Conservation (phyloP, 768 basidiomycete species). For the Russula emetica region DNA sequence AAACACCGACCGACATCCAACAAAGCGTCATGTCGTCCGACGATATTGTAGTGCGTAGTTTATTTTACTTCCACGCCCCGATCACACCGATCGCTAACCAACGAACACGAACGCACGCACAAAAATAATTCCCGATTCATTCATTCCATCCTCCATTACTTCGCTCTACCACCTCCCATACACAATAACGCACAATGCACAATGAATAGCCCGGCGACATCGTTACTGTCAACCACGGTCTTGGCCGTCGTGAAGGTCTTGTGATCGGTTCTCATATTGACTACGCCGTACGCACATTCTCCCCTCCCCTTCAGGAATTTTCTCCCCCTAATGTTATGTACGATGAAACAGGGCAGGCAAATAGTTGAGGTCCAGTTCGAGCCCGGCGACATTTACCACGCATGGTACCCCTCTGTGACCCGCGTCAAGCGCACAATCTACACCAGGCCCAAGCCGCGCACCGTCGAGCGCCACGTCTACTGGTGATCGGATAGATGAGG, state of each 20-base stretch:
- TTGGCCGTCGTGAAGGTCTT: constrained; percentile 70
- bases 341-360: constrained; percentile 72
- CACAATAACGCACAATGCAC: neutral
- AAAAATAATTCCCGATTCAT: neutral
- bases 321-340: neutral
- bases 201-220: constrained; percentile 67
- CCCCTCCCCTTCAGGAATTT: neutral
- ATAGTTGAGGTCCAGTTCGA: constrained; percentile 81
- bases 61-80: too few relatives aligned
- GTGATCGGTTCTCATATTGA: constrained; percentile 75
- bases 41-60: constrained; percentile 13
- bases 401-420: constrained; percentile 76
- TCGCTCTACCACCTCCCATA: neutral
- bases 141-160: neutral
- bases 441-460: constrained; percentile 45
- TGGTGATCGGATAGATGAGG: constrained; percentile 43
- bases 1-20: neutral
- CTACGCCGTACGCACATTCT: constrained; percentile 48
- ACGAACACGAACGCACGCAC: neutral
- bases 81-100: neutral
- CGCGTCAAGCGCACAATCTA: constrained; percentile 71
- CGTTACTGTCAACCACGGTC: constrained; percentile 67
- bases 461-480: constrained; percentile 70
- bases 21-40: constrained; percentile 11
- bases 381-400: constrained; percentile 58